Conservation (phyloP, 2,329 filamentous ascomycete species). For the Leptographium radiaticola region DNA sequence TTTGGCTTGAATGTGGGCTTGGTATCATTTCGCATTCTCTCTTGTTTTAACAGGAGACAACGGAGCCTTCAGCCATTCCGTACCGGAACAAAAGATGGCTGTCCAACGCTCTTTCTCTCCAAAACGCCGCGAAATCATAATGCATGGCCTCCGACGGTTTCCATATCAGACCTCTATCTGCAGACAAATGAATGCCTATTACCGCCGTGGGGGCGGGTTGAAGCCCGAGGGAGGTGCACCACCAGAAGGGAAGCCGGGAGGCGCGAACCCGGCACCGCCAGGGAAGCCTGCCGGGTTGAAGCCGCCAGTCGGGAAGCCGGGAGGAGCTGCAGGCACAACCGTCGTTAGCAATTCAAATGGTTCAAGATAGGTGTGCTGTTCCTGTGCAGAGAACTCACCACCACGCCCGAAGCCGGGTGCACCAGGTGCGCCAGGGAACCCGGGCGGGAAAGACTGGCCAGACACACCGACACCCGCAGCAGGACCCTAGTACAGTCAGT, state of each 20-base stretch:
- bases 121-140: background rate
- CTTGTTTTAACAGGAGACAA: background rate
- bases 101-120: background rate
- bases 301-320: slow-evolving; percentile 14
- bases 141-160: background rate
- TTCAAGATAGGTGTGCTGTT: background rate
- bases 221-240: slow-evolving; percentile 57
- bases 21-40: background rate
- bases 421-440: slow-evolving; percentile 38
- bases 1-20: background rate
- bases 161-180: background rate
- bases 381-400: slow-evolving; percentile 29
- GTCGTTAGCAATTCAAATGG: slow-evolving; percentile 16
- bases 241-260: slow-evolving; percentile 27
- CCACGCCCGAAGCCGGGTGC: slow-evolving; percentile 38
- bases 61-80: background rate
- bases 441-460: slow-evolving; percentile 47
- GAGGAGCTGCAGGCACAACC: slow-evolving; percentile 22
- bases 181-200: slow-evolving; percentile 8
- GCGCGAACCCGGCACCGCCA: slow-evolving; percentile 11
- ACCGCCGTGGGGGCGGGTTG: slow-evolving; percentile 56
- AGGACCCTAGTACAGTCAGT: slow-evolving; percentile 43
- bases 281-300: slow-evolving; percentile 28
- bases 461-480: slow-evolving; percentile 68
- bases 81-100: background rate